Base-by-base conservation (phyloP, 257 asterid species). In the Primulina eburnea region DNA sequence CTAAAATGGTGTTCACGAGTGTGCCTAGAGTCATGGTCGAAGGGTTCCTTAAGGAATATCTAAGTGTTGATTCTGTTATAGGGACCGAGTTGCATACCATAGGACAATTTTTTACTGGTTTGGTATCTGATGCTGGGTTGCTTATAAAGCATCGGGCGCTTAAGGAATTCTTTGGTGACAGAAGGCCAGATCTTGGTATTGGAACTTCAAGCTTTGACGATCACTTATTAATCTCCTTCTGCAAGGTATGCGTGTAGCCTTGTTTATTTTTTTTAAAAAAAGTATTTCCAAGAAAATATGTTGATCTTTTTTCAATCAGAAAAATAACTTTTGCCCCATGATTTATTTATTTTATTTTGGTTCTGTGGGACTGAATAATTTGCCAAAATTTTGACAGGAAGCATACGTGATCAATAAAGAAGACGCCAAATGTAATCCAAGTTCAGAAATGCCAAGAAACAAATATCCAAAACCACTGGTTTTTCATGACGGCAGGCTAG, bases 11-110 rank as follows among this genome's bases (percentile, higher is more conserved):
- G 0, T 32, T 87, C 24, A 92, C 97, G 0, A 72, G 81, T 61
- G 85, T 88, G 38, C 98, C 98, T 0, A 82, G 89, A 52, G 89
- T 92, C 20, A 87, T 92, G 97, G 95, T 92, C 17, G 96, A 90
- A 69, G 79, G 85, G 2, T 92, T 92, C 68, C 72, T 92, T 1
- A 88, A 82, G 56, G 97, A 90, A 68, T 90, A 92, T 79, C 77
- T 92, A 7, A 20, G 76, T 17, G 89, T 88, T 34, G 86, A 92
- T 26, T 8, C 55, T 2, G 95, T 88, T 33, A 77, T 80, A 3
- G 98, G 97, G 7, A 88, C 94, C 0, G 98, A 92, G 78, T 72
- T 92, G 81, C 87, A 84, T 0, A 69, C 77, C 1, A 34, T 69
- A n/a, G 96, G 98, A 9, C 37, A 70, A 3, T 86, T 53, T 70